Evolutionary conservation across 805 yeast species (phyloP).

Genomic region (Wickerhamiella kazuoi): DNA sequence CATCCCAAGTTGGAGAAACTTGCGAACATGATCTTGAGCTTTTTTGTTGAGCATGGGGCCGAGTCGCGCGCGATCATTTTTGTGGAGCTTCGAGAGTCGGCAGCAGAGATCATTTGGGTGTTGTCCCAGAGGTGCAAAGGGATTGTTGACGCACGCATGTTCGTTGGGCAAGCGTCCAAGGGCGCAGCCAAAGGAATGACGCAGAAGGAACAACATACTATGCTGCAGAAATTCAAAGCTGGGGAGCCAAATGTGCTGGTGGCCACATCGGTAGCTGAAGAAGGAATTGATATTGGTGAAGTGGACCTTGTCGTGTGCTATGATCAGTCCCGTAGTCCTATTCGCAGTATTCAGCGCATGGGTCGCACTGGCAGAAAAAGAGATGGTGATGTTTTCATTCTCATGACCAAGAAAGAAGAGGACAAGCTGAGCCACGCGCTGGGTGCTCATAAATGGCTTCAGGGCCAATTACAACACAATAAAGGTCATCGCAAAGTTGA

Average conservation of each 20-base stretch:
- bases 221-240: constrained; percentile 51
- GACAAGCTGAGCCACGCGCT: constrained; percentile 66
- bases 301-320: constrained; percentile 86
- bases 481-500: constrained; percentile 26
- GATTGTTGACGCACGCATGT: constrained; percentile 53
- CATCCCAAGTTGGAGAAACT: constrained; percentile 60
- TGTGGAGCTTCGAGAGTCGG: constrained; percentile 79
- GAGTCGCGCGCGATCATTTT: constrained; percentile 62
- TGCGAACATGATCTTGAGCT: constrained; percentile 37
- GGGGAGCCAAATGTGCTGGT: constrained; percentile 69
- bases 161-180: constrained; percentile 70
- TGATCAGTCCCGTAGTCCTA: constrained; percentile 87
- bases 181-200: constrained; percentile 56
- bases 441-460: constrained; percentile 67
- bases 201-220: constrained; percentile 70
- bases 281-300: constrained; percentile 95
- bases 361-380: constrained; percentile 96
- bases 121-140: constrained; percentile 22
- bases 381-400: constrained; percentile 61
- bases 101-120: constrained; percentile 62
- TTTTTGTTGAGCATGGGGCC: constrained; percentile 28
- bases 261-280: constrained; percentile 96
- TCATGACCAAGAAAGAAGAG: constrained; percentile 65
- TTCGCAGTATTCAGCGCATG: constrained; percentile 86
- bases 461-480: constrained; percentile 34